phyloP scores from a whole-genome alignment of 345 rosid species.

The Eucalyptus regnans region DNA sequence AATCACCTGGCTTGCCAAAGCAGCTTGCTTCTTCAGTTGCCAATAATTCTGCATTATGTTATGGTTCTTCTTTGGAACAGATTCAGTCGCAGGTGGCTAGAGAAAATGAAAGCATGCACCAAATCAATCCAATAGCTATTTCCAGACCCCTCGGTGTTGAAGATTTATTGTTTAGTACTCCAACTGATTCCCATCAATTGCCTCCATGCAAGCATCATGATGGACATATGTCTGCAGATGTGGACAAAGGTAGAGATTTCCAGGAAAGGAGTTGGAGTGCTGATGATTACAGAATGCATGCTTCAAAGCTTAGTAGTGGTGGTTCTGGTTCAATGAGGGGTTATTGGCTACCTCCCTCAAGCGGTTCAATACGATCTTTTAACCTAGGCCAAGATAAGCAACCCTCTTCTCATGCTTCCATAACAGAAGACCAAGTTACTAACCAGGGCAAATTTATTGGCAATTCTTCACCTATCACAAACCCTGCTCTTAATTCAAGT shows the following conservation, averaged over 20 bases:
- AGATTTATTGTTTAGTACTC: not conserved
- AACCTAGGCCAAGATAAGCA: slow-evolving; percentile 6
- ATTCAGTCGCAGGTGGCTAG: not conserved
- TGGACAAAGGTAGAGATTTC: slow-evolving; percentile 18
- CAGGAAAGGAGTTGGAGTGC: slow-evolving; percentile 12
- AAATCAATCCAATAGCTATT: not conserved
- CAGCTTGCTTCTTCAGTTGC: slow-evolving; percentile 7
- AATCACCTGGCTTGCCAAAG: slow-evolving; percentile 8
- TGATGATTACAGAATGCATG: slow-evolving; percentile 17
- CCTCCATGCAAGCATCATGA: slow-evolving; percentile 15
- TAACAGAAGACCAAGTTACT: not conserved
- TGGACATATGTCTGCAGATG: slow-evolving; percentile 15
- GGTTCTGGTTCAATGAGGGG: slow-evolving; percentile 22
- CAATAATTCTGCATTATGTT: slow-evolving; percentile 7
- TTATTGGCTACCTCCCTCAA: slow-evolving; percentile 26
- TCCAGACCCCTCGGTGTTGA: not conserved
- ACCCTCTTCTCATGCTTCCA: slow-evolving; percentile 1
- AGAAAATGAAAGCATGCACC: not conserved
- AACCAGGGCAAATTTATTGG: not conserved
- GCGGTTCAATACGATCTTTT: slow-evolving; percentile 10
- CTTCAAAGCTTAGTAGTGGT: slow-evolving; percentile 13
- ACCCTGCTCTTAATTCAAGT: not conserved
- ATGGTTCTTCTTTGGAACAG: slow-evolving; percentile 13
- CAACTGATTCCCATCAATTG: slow-evolving; percentile 3
- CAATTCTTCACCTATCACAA: not conserved